Conservation (phyloP, 768 basidiomycete genomes). For the Auriscalpium vulgare region DNA sequence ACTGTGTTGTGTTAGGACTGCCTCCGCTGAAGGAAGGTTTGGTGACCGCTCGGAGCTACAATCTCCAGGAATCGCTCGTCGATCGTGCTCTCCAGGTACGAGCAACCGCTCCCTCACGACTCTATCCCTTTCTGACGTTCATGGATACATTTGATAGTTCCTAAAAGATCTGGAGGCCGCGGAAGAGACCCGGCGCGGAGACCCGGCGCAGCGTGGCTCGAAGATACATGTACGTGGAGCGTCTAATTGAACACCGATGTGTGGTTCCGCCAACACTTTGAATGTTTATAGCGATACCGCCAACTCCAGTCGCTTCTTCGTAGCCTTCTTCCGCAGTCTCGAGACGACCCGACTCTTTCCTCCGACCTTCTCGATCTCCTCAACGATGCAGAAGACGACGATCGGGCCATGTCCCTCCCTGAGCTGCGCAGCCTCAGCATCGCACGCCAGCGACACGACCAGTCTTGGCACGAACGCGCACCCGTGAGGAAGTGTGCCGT, state of each 20-base stretch:
- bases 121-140: not conserved
- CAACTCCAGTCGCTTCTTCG: slow-evolving; percentile 11
- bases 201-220: too few species aligned
- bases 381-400: slow-evolving; percentile 1
- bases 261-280: not conserved
- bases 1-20: slow-evolving; percentile 11
- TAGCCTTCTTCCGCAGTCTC: slow-evolving; percentile 7
- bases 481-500: slow-evolving; percentile 1
- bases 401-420: slow-evolving; percentile 8
- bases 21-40: slow-evolving; percentile 10
- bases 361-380: slow-evolving; percentile 13
- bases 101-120: not conserved
- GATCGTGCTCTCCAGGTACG: slow-evolving; percentile 9
- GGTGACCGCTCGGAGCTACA: slow-evolving; percentile 8
- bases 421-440: slow-evolving; percentile 8
- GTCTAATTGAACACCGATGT: too few species aligned
- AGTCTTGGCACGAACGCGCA: slow-evolving; percentile 9
- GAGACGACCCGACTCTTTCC: slow-evolving; percentile 3
- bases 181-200: not conserved
- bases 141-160: not conserved
- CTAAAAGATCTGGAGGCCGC: slow-evolving; percentile 9
- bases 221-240: too few species aligned
- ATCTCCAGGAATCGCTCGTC: slow-evolving; percentile 11
- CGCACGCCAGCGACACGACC: slow-evolving; percentile 3
- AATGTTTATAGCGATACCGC: slow-evolving; percentile 6